These are phyloP conservation scores for Gliomastix tumulicola DNA, from an alignment of 2,329 filamentous ascomycete species.

Conservation along the genomic window DNA sequence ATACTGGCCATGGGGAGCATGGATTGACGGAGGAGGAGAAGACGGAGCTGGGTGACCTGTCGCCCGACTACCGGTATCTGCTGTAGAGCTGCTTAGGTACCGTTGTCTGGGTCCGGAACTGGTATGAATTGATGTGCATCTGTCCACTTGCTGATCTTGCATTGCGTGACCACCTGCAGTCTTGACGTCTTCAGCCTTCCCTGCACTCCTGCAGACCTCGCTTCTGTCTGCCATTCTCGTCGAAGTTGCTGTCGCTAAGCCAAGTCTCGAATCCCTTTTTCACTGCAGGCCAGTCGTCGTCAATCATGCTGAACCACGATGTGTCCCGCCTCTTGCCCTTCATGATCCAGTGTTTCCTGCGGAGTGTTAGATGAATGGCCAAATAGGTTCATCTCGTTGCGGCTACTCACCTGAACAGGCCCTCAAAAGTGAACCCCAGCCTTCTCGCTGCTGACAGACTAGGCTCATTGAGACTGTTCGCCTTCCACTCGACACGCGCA, in stretches of 20 bases:
- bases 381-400: too few species aligned
- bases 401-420: conserved; percentile 42
- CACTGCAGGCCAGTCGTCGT: conserved; percentile 48
- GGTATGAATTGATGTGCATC: too few species aligned
- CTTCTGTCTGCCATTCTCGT: conserved; percentile 42
- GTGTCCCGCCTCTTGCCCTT: conserved; percentile 52
- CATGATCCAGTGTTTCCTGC: conserved; percentile 48
- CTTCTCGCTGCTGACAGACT: conserved; percentile 47
- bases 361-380: too few species aligned
- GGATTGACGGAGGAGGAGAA: conserved; percentile 56
- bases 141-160: too few species aligned
- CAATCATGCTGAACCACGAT: conserved; percentile 51
- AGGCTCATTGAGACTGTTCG: conserved; percentile 46
- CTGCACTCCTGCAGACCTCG: conserved; percentile 31
- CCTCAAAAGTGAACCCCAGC: conserved; percentile 53
- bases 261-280: conserved; percentile 44
- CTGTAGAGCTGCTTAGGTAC: too few species aligned
- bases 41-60: conserved; percentile 51
- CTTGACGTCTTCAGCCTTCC: too few species aligned
- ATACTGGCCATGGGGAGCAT: conserved; percentile 28
- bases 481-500: conserved; percentile 58
- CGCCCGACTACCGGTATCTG: conserved; percentile 52
- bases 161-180: too few species aligned
- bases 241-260: conserved; percentile 49
- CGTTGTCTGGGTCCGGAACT: too few species aligned